A percentile compares a stretch with the other conserved stretches of the same genome.
These are phyloP conservation scores for Lecanosticta acicola DNA, from an alignment of 2,329 filamentous ascomycete genomes.

Conservation along the genomic window DNA sequence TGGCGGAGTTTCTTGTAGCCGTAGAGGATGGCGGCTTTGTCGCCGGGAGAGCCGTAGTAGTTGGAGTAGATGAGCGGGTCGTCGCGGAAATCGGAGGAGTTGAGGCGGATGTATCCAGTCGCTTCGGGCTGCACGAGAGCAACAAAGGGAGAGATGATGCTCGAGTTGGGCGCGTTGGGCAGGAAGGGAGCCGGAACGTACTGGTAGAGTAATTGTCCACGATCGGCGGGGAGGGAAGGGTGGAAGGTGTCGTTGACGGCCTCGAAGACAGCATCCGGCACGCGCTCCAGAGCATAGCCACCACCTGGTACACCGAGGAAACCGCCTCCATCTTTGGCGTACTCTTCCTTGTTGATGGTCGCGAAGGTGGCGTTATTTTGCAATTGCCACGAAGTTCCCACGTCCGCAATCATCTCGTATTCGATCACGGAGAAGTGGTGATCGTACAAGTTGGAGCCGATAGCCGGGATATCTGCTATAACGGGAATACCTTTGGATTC, in stretches of 20 bases:
- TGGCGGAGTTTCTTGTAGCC: conserved; percentile 7
- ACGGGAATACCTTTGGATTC: conserved; percentile 49
- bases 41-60: conserved; percentile 40
- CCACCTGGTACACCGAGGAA: conserved; percentile 39
- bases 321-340: conserved; percentile 46
- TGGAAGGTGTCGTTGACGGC: conserved; percentile 7
- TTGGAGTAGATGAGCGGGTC: conserved; percentile 58
- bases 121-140: conserved; percentile 49
- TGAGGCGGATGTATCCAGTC: conserved; percentile 34
- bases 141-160: conserved; percentile 4
- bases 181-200: background rate
- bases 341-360: conserved; percentile 23
- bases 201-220: conserved; percentile 8
- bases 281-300: conserved; percentile 34
- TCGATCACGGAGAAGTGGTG: conserved; percentile 30
- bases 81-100: conserved; percentile 56
- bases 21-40: conserved; percentile 8
- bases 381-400: conserved; percentile 24
- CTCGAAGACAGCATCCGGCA: conserved; percentile 3
- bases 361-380: conserved; percentile 5
- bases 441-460: conserved; percentile 54
- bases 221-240: conserved; percentile 4
- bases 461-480: conserved; percentile 54
- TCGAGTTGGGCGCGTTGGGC: conserved; percentile 2
- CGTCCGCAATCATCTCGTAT: conserved; percentile 14